Percentiles rank a stretch among this genome's conserved stretches.
Conservation (phyloP, 1,284 basidiomycete species). For the Coriolopsis trogii region DNA sequence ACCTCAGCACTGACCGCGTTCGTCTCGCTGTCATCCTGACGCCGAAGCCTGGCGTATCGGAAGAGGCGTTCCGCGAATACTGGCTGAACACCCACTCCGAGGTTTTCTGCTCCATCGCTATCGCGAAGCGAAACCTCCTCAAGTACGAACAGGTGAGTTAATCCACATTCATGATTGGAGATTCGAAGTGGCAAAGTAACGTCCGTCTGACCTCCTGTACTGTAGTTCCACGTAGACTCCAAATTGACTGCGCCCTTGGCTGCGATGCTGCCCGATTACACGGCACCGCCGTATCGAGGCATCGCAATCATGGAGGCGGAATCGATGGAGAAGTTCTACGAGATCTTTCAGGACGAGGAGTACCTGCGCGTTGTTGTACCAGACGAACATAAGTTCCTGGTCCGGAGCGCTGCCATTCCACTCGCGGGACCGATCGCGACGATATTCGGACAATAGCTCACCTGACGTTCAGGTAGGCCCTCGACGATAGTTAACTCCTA, state of each 20-base stretch:
- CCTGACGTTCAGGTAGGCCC: too few relatives aligned
- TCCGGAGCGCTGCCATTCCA: neutral
- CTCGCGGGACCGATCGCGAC: conserved; percentile 2
- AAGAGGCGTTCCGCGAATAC: conserved; percentile 21
- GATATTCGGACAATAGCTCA: neutral
- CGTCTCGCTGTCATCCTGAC: conserved; percentile 18
- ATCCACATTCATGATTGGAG: neutral
- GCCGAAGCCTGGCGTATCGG: conserved; percentile 20
- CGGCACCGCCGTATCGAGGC: conserved; percentile 13
- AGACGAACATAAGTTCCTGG: conserved; percentile 1
- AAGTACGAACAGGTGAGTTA: conserved; percentile 23
- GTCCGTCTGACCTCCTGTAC: neutral
- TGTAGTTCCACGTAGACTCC: conserved; percentile 3
- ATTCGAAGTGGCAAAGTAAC: neutral
- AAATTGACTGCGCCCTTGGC: neutral
- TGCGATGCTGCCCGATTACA: neutral
- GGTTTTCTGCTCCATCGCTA: conserved; percentile 20
- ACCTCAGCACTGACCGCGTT: conserved; percentile 9
- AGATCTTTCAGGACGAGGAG: conserved; percentile 21
- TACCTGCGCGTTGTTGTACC: conserved; percentile 3
- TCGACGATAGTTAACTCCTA: too few relatives aligned
- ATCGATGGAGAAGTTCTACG: conserved; percentile 19
- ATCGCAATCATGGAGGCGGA: conserved; percentile 22
- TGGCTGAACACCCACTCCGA: conserved; percentile 20
- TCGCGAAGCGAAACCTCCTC: conserved; percentile 22